These are phyloP conservation scores for Penicillium sp. DNA, from an alignment of 2,329 filamentous ascomycete species.

Conservation along the genomic window DNA sequence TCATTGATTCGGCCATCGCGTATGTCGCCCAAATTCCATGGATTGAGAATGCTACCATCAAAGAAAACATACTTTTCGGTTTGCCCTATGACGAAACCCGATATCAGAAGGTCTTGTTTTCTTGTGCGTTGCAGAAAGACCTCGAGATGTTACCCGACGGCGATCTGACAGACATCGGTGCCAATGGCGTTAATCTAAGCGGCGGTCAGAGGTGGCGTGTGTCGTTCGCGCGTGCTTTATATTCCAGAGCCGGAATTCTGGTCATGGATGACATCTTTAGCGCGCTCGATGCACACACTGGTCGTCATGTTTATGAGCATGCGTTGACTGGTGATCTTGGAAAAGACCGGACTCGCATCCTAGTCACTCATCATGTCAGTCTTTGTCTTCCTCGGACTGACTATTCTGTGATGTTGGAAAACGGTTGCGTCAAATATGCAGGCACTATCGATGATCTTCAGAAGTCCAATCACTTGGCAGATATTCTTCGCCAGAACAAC, in stretches of 20 bases:
- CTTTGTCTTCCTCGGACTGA: conserved; percentile 65
- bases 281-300: conserved; percentile 73
- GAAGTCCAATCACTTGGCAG: conserved; percentile 37
- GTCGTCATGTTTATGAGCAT: conserved; percentile 70
- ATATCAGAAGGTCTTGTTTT: conserved; percentile 63
- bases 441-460: conserved; percentile 58
- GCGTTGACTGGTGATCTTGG: conserved; percentile 67
- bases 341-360: conserved; percentile 63
- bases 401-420: conserved; percentile 66
- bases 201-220: conserved; percentile 80
- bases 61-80: conserved; percentile 72
- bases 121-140: conserved; percentile 70
- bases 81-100: conserved; percentile 63
- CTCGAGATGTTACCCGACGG: conserved; percentile 70
- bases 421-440: conserved; percentile 59
- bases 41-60: conserved; percentile 77
- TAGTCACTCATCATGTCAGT: conserved; percentile 74
- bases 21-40: conserved; percentile 76
- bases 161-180: conserved; percentile 73
- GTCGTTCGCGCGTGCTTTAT: conserved; percentile 71
- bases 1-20: conserved; percentile 51
- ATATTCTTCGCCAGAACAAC: conserved; percentile 37
- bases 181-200: conserved; percentile 76
- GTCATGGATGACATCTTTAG: conserved; percentile 81
- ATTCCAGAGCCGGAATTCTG: conserved; percentile 69